Conservation (phyloP, 2,329 filamentous ascomycete genomes). For the Volutella citrinella region DNA sequence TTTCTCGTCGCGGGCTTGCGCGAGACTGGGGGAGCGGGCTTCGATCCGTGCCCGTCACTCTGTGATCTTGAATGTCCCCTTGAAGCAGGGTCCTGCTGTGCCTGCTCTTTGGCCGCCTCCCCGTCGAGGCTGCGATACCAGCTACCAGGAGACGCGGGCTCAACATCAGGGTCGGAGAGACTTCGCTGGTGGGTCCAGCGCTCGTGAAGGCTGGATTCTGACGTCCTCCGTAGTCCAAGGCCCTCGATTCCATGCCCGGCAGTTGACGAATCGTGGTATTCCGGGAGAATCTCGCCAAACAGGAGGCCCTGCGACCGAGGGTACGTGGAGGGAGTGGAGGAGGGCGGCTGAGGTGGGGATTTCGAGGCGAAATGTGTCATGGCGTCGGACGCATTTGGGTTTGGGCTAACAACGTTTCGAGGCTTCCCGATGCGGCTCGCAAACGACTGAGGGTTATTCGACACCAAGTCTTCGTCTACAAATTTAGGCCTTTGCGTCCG, state of each 20-base stretch:
- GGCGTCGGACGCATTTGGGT: constrained; percentile 33
- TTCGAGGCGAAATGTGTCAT: constrained; percentile 32
- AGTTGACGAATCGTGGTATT: constrained; percentile 49
- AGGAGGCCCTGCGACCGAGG: constrained; percentile 52
- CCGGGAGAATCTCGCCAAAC: constrained; percentile 72
- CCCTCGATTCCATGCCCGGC: constrained; percentile 60
- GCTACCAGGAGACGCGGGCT: constrained; percentile 63
- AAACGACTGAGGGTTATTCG: constrained; percentile 56
- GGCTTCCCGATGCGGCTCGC: constrained; percentile 58
- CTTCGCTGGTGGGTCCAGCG: constrained; percentile 50
- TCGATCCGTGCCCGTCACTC: constrained; percentile 55
- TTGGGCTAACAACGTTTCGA: constrained; percentile 32
- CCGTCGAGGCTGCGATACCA: constrained; percentile 53
- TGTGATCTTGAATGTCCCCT: constrained; percentile 48
- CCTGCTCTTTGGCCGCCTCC: constrained; percentile 17
- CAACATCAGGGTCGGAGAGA: constrained; percentile 53
- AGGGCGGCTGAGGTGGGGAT: constrained; percentile 31
- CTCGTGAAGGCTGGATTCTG: constrained; percentile 66
- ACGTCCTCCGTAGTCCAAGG: constrained; percentile 57
- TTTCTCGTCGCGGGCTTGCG: constrained; percentile 31
- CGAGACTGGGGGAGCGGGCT: constrained; percentile 27
- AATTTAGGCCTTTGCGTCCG: constrained; percentile 45
- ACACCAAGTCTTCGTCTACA: constrained; percentile 48
- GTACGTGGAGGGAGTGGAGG: constrained; percentile 31
- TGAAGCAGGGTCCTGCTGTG: constrained; percentile 20